Evolutionary conservation across 78 protist species (phyloP), one percentile per base, ranked within the genome.

Genomic region (Emiliania huxleyi): DNA sequence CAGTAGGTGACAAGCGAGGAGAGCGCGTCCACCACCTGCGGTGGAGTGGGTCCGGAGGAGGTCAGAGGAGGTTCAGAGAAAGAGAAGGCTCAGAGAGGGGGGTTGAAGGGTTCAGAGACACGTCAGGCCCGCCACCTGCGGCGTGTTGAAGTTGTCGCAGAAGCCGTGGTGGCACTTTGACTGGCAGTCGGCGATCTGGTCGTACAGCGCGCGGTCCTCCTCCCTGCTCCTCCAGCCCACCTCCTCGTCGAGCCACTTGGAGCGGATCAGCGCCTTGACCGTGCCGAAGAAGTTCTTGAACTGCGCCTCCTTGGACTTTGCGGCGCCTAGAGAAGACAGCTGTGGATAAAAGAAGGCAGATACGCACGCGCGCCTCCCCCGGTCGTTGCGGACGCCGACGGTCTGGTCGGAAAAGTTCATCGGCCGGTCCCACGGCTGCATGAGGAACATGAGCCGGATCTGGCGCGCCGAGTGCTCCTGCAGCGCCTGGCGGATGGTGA

Each of bases 121-220:
- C n/a, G n/a, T n/a, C n/a, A n/a, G n/a, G n/a, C n/a, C n/a, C n/a
- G n/a, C 49, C 18, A 90, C 99, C 0, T 37, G 44, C 40, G 96
- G 91, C 35, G 98, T 98, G 97, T 99, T 94, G 94, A 98, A 97
- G 94, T 93, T 95, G 93, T 99, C 98, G 77, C 88, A 5, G 49
- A 99, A 81, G 4, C 96, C 96, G 8, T 44, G 79, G 92, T 98
- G 95, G 21, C 97, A 97, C 23, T 35, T 91, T 69, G 46, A 11
- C 37, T 0, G 46, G 62, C 15, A 15, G 29, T 52, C 62, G 15
- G 62, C 62, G 62, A 52, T 8, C 62, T 8, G 15, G 62, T 8
- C 62, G 15, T 8, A 8, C 15, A 52, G 62, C 62, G 8, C 62
- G 62, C 8, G 62, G 8, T 52, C 62, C 62, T 8, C 29, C 62